Percentiles rank a stretch among this genome's conserved stretches.
phyloP scores from a whole-genome alignment of 2,329 filamentous ascomycete genomes.

The Penicillium sp. region DNA sequence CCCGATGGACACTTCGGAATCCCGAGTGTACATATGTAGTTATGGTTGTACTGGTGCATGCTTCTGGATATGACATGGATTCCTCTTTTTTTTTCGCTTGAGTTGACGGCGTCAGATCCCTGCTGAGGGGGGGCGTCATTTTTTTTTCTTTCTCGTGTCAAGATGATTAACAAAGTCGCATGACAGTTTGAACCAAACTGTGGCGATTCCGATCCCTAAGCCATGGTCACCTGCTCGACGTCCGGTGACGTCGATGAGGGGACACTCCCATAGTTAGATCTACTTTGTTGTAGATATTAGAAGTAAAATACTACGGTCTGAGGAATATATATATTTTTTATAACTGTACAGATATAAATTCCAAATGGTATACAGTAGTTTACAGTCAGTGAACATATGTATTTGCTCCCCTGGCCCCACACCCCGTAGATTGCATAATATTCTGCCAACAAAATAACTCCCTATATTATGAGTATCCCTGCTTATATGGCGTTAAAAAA shows the following conservation, averaged over 20 bases:
- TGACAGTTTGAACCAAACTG: conserved; percentile 4
- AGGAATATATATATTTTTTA: too few species aligned
- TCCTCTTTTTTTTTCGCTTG: neutral
- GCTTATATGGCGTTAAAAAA: too few species aligned
- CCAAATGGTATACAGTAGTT: neutral
- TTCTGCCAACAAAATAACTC: too few species aligned
- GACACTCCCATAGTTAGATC: neutral
- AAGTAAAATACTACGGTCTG: neutral
- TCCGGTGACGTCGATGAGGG: conserved; percentile 8
- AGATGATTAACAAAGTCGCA: neutral
- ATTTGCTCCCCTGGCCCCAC: too few species aligned
- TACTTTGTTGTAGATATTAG: neutral
- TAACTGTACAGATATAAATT: neutral
- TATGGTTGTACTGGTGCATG: conserved; percentile 1
- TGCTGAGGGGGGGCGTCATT: conserved; percentile 5
- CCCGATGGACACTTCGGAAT: conserved; percentile 3
- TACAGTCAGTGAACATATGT: too few species aligned
- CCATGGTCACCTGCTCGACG: conserved; percentile 6
- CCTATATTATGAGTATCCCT: too few species aligned
- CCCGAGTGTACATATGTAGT: conserved; percentile 2
- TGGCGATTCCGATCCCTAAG: conserved; percentile 5
- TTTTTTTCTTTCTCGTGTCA: neutral
- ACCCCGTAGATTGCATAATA: too few species aligned
- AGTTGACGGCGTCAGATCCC: conserved; percentile 1
- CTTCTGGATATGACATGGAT: neutral